These are phyloP conservation scores for Sugiyamaella grinbergsii DNA, from an alignment of 1,139 yeast genomes.

Conservation along the genomic window DNA sequence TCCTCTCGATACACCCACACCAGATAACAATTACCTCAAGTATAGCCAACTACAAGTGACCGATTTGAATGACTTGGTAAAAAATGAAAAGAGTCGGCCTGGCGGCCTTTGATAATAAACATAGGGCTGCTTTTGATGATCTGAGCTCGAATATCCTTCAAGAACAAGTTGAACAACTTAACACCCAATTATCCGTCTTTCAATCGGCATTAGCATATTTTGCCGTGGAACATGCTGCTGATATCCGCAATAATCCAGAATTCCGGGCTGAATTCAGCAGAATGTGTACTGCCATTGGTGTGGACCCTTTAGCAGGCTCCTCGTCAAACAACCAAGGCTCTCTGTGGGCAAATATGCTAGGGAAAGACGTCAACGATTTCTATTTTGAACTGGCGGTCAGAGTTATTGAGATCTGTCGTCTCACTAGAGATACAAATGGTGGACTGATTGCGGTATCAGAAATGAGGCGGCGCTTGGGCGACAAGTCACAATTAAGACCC, in stretches of 20 bases:
- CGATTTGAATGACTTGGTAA: no score
- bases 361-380: slow-evolving; percentile 54
- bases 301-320: slow-evolving; percentile 71
- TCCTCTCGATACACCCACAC: no score
- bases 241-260: slow-evolving; percentile 63
- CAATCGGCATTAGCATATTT: slow-evolving; percentile 44
- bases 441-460: slow-evolving; percentile 73
- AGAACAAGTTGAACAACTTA: slow-evolving; percentile 41
- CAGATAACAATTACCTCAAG: no score
- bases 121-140: slow-evolving; percentile 40
- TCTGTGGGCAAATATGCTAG: slow-evolving; percentile 44
- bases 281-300: slow-evolving; percentile 76
- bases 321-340: slow-evolving; percentile 43
- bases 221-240: slow-evolving; percentile 58
- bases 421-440: slow-evolving; percentile 72
- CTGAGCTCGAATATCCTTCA: slow-evolving; percentile 40
- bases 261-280: slow-evolving; percentile 70
- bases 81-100: slow-evolving; percentile 46
- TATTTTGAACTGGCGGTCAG: slow-evolving; percentile 68
- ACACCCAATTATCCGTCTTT: slow-evolving; percentile 45
- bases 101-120: slow-evolving; percentile 46
- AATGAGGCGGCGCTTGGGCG: slow-evolving; percentile 45
- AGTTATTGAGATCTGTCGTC: slow-evolving; percentile 72
- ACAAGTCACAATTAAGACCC: slow-evolving; percentile 33
- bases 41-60: slow-evolving; percentile 32